phyloP scores from a whole-genome alignment of 257 asterid genomes.

The Petrea volubilis region DNA sequence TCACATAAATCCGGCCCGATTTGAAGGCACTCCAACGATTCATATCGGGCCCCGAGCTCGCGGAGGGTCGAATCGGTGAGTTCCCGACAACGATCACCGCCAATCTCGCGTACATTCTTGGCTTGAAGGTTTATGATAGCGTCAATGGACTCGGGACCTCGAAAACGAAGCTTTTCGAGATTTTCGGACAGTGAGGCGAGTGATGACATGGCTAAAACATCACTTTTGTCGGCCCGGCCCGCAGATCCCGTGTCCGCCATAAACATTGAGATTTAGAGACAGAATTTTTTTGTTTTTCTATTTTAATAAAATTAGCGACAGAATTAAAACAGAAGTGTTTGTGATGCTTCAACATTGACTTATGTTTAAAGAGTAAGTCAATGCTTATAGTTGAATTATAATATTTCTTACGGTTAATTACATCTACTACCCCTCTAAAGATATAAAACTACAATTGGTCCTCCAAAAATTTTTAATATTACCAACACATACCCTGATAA shows the following conservation, averaged over 20 bases:
- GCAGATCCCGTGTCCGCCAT: constrained; percentile 70
- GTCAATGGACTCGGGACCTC: constrained; percentile 77
- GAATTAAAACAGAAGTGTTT: no score
- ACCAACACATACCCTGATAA: no score
- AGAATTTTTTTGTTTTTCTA: no score
- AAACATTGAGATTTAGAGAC: constrained; percentile 57
- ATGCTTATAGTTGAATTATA: no score
- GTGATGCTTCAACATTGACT: no score
- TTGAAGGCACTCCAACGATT: constrained; percentile 72
- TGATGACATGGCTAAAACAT: constrained; percentile 49
- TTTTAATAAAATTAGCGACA: no score
- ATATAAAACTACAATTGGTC: no score
- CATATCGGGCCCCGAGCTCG: constrained; percentile 74
- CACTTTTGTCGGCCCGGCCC: constrained; percentile 69
- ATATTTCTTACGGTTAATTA: no score
- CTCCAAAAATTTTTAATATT: no score
- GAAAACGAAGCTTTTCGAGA: constrained; percentile 71
- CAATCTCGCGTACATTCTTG: constrained; percentile 57
- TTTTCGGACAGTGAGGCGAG: constrained; percentile 62
- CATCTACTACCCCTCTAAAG: no score
- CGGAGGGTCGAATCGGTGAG: constrained; percentile 71
- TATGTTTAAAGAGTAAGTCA: no score
- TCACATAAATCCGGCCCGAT: constrained; percentile 86
- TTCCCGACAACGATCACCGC: constrained; percentile 67
- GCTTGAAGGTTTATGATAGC: constrained; percentile 68